phyloP scores from a whole-genome alignment of 768 basidiomycete genomes.

The Trametes cinnabarina region DNA sequence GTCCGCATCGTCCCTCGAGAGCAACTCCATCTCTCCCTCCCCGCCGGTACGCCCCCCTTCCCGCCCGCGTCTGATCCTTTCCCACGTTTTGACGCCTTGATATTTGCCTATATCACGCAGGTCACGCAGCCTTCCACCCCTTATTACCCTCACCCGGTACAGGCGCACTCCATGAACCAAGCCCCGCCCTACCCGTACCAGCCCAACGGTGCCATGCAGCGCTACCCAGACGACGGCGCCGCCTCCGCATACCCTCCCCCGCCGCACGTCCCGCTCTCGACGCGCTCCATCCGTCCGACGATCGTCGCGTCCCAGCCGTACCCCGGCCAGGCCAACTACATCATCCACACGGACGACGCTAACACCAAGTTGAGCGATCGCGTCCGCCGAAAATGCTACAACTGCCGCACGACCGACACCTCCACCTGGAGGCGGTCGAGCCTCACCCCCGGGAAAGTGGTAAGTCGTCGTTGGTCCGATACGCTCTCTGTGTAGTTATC shows the following conservation, averaged over 20 bases:
- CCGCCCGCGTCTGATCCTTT: constrained; percentile 32
- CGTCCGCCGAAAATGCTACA: constrained; percentile 76
- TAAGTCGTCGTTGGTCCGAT: constrained; percentile 25
- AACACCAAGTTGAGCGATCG: constrained; percentile 77
- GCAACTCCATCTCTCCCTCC: constrained; percentile 57
- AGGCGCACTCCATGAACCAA: constrained; percentile 15
- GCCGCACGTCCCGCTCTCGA: constrained; percentile 26
- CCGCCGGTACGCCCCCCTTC: constrained; percentile 37
- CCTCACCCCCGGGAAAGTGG: constrained; percentile 78
- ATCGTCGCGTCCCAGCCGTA: constrained; percentile 34
- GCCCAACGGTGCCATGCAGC: constrained; percentile 15
- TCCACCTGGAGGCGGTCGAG: constrained; percentile 79
- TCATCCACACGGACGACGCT: constrained; percentile 71
- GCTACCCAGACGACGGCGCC: constrained; percentile 14
- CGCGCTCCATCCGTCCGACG: constrained; percentile 25
- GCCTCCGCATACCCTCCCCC: constrained; percentile 23
- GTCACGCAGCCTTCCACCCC: constrained; percentile 25
- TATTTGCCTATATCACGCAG: constrained; percentile 17
- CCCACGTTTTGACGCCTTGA: constrained; percentile 41
- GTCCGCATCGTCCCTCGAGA: constrained; percentile 58
- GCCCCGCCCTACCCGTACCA: constrained; percentile 19
- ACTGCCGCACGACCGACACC: constrained; percentile 83
- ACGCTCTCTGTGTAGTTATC: not conserved
- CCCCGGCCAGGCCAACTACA: constrained; percentile 38
- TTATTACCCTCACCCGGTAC: constrained; percentile 21